Base-by-base conservation (phyloP, 1,139 yeast species). In the Yamadazyma aaseri region DNA sequence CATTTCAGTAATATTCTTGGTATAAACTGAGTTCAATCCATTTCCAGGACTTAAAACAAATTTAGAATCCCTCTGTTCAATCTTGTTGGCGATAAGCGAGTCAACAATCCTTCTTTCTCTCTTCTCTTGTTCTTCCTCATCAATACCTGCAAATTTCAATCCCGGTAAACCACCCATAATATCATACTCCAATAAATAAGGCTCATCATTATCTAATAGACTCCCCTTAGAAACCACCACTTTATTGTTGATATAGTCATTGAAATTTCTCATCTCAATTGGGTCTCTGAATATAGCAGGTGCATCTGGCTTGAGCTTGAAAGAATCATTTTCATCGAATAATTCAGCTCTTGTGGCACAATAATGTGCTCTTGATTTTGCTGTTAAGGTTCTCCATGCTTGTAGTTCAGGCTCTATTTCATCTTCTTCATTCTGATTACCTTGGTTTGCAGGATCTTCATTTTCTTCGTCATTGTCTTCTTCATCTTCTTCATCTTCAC, bases 111-210 rank as follows among this genome's bases (percentile, higher is more conserved):
- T 62, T 40, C 76, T 72, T 47, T 85, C 94, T 28, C 65, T 53
- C 29, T 53, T 55, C 18, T 71, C 69, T 41, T 68, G 71, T 17
- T 64, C 65, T 6, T 69, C 69, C 36, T 71, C 71, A 17, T 76
- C 60, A 4, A 63, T 39, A 10, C 89, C 89, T 18, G 50, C 48
- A 45, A 75, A 81, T 6, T 62, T 59, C 5, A 86, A 51, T 0
- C 80, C 77, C 0, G 98, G 97, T 6, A 89, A 53, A 0, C 92
- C 90, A 25, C 95, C 89, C 2, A 79, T 67, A 2, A 85, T 76
- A 47, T 90, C 96, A 56, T 90, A 92, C 53, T 92, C 97, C 27
- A 86, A 66, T 32, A 89, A 60, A 46, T 84, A 83, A 3, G 82
- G 81, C 44, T 80, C 85, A 45, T 78, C 81, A 43, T 71, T 79